These are phyloP conservation scores for Boletellus ananas DNA, from an alignment of 768 basidiomycete species.

Conservation along the genomic window DNA sequence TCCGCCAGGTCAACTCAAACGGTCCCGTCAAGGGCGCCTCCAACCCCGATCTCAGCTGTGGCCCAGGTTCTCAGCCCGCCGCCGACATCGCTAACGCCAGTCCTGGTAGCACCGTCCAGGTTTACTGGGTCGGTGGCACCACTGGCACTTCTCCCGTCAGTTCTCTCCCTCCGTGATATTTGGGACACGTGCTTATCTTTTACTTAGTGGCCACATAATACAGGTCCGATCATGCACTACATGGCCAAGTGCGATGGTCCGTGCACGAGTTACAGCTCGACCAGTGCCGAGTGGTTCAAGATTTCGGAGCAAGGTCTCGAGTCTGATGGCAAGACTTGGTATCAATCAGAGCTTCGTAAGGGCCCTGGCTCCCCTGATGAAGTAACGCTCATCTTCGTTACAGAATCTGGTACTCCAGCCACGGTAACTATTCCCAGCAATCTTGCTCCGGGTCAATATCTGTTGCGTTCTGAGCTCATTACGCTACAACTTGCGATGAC, in stretches of 20 bases:
- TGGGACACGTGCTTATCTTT: not conserved
- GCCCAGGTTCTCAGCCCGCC: constrained; percentile 46
- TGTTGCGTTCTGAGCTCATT: constrained; percentile 75
- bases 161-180: not conserved
- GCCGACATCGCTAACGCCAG: constrained; percentile 47
- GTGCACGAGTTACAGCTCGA: constrained; percentile 54
- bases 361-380: not conserved
- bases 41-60: constrained; percentile 58
- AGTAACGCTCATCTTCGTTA: not conserved
- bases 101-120: constrained; percentile 51
- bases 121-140: constrained; percentile 48
- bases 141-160: constrained; percentile 32
- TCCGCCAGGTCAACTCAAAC: constrained; percentile 42
- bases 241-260: constrained; percentile 57
- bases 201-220: constrained; percentile 49
- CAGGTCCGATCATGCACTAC: constrained; percentile 69
- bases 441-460: constrained; percentile 64
- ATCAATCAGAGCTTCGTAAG: constrained; percentile 47
- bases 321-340: constrained; percentile 39
- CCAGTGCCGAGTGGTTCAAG: constrained; percentile 69
- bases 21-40: constrained; percentile 51
- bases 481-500: constrained; percentile 59
- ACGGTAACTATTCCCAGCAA: constrained; percentile 42
- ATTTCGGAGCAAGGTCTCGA: constrained; percentile 51
- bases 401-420: constrained; percentile 39